Conservation (phyloP, 1,284 basidiomycete genomes). For the Cutaneotrichosporon dermatis region DNA sequence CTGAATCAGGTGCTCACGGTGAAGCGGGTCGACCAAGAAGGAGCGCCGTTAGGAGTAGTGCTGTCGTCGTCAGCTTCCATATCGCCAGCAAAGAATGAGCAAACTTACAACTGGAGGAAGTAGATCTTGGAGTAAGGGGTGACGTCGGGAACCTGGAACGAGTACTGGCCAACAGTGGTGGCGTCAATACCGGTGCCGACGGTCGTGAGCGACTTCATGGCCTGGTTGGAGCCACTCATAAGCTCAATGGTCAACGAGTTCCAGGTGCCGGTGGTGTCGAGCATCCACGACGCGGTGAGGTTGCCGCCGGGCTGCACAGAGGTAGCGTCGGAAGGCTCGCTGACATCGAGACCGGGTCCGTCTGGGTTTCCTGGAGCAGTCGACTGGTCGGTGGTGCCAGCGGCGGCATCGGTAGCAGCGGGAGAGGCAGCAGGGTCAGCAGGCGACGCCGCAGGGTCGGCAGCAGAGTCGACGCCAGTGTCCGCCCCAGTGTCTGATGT, state of each 20-base stretch:
- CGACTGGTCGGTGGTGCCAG: too few relatives aligned
- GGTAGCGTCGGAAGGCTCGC: constrained; percentile 37
- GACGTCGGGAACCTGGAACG: constrained; percentile 41
- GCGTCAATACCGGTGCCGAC: constrained; percentile 42
- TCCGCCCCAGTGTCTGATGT: too few relatives aligned
- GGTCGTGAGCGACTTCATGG: constrained; percentile 23
- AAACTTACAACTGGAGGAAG: constrained; percentile 43
- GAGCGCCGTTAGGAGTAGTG: constrained; percentile 27
- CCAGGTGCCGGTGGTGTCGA: constrained; percentile 48
- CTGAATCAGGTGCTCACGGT: constrained; percentile 10
- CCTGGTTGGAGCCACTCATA: constrained; percentile 46
- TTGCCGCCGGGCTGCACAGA: constrained; percentile 38
- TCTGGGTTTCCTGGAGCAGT: neutral
- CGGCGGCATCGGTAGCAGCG: neutral
- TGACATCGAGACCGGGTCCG: neutral
- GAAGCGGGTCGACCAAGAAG: constrained; percentile 48
- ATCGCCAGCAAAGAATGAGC: too few relatives aligned
- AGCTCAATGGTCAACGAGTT: constrained; percentile 44
- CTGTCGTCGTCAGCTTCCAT: too few relatives aligned
- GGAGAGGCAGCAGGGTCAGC: too few relatives aligned
- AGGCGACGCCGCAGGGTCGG: too few relatives aligned
- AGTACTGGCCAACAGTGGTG: constrained; percentile 23
- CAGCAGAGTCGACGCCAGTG: too few relatives aligned
- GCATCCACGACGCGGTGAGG: constrained; percentile 42
- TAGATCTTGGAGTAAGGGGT: constrained; percentile 49